phyloP scores from a whole-genome alignment of 768 basidiomycete genomes.

The Suillus luteus region DNA sequence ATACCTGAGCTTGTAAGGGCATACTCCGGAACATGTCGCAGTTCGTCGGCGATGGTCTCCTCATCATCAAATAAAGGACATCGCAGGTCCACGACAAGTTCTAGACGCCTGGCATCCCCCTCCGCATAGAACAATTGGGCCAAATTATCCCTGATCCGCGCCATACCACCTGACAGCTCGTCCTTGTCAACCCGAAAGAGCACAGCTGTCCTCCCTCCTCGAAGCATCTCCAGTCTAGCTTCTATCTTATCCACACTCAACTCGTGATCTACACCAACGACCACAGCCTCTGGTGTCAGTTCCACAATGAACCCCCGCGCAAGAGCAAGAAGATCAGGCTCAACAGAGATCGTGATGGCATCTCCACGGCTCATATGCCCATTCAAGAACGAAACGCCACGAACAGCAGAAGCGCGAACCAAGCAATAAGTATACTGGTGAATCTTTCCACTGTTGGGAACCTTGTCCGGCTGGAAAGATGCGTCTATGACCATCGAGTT shows the following conservation, averaged over 20 bases:
- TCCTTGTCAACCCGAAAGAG: slow-evolving; percentile 93
- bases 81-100: slow-evolving; percentile 81
- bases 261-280: slow-evolving; percentile 82
- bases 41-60: slow-evolving; percentile 14
- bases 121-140: slow-evolving; percentile 84
- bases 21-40: slow-evolving; percentile 32
- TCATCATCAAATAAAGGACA: slow-evolving; percentile 61
- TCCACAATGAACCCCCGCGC: slow-evolving; percentile 82
- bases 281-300: slow-evolving; percentile 61
- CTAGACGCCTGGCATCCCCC: slow-evolving; percentile 66
- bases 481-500: slow-evolving; percentile 70
- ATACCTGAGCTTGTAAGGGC: slow-evolving; percentile 42
- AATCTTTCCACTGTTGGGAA: slow-evolving; percentile 51
- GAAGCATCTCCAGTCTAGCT: slow-evolving; percentile 35
- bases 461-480: slow-evolving; percentile 33
- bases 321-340: slow-evolving; percentile 82
- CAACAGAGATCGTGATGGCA: slow-evolving; percentile 83
- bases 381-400: slow-evolving; percentile 54
- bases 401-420: slow-evolving; percentile 33
- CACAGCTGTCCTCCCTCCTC: slow-evolving; percentile 16
- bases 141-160: slow-evolving; percentile 86
- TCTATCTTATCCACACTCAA: slow-evolving; percentile 55
- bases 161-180: slow-evolving; percentile 85
- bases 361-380: slow-evolving; percentile 83
- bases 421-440: slow-evolving; percentile 84